phyloP scores from a whole-genome alignment of 2,329 filamentous ascomycete genomes.

The Emmonsiellopsis sp. region DNA sequence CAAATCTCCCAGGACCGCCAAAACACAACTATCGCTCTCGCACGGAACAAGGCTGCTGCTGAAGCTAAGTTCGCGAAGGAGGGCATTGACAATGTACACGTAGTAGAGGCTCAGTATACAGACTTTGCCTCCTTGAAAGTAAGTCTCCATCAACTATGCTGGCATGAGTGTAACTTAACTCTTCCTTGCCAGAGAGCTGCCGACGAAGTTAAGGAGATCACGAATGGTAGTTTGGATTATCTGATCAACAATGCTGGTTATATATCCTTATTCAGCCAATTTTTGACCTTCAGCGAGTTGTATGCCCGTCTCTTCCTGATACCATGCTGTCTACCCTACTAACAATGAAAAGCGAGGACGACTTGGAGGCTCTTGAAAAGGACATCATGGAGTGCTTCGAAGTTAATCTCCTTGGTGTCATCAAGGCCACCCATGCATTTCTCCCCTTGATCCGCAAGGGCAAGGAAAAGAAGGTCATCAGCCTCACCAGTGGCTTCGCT shows the following conservation, averaged over 20 bases:
- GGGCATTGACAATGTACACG: slow-evolving; percentile 34
- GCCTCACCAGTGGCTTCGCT: slow-evolving; percentile 40
- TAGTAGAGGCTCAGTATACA: slow-evolving; percentile 39
- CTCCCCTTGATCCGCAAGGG: slow-evolving; percentile 45
- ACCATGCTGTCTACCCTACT: neutral
- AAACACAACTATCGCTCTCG: slow-evolving; percentile 41
- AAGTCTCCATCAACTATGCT: neutral
- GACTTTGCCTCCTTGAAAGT: slow-evolving; percentile 32
- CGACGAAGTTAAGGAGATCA: slow-evolving; percentile 20
- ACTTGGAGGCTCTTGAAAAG: slow-evolving; percentile 26
- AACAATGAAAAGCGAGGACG: slow-evolving; percentile 16
- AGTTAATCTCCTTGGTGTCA: slow-evolving; percentile 43
- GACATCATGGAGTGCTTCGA: slow-evolving; percentile 27
- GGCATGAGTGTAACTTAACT: too few relatives aligned
- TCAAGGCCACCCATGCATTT: slow-evolving; percentile 46
- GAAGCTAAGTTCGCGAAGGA: slow-evolving; percentile 32
- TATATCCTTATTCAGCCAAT: slow-evolving; percentile 19
- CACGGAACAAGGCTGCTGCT: slow-evolving; percentile 37
- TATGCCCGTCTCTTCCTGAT: slow-evolving; percentile 18
- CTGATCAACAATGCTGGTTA: slow-evolving; percentile 44
- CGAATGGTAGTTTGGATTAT: slow-evolving; percentile 38
- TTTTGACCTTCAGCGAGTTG: slow-evolving; percentile 28
- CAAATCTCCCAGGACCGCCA: slow-evolving; percentile 34
- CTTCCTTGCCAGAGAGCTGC: slow-evolving; percentile 8
- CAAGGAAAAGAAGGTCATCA: slow-evolving; percentile 44